These are phyloP conservation scores for Zoysia matrella DNA, from an alignment of 202 grass and related monocot species.

Conservation along the genomic window DNA sequence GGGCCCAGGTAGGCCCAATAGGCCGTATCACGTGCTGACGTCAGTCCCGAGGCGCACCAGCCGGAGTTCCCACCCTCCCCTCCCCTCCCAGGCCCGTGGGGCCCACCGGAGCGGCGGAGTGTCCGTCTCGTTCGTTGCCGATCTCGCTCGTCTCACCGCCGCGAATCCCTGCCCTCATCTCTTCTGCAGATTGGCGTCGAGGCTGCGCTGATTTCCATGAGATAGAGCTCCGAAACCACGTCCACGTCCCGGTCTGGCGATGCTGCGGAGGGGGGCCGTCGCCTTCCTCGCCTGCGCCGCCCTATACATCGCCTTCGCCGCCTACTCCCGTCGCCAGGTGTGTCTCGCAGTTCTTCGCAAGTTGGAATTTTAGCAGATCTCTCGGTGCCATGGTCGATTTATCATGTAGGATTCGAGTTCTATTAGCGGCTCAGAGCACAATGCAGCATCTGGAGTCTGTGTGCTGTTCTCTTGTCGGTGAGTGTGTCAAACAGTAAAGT, in stretches of 20 bases:
- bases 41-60: background rate
- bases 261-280: constrained; percentile 65
- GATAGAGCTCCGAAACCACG: background rate
- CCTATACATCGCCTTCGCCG: constrained; percentile 63
- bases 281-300: constrained; percentile 63
- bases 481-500: background rate
- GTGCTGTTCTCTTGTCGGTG: background rate
- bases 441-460: background rate
- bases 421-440: background rate
- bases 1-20: background rate
- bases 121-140: constrained; percentile 35
- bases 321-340: constrained; percentile 67
- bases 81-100: background rate
- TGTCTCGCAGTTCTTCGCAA: background rate
- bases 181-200: constrained; percentile 23
- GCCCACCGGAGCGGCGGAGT: background rate
- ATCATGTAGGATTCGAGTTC: background rate
- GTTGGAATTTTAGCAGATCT: constrained; percentile 34
- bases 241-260: constrained; percentile 25
- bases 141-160: constrained; percentile 28
- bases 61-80: background rate
- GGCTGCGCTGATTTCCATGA: constrained; percentile 15
- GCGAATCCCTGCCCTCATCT: background rate
- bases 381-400: background rate
- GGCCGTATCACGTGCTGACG: background rate